phyloP scores from a whole-genome alignment of 2,329 filamentous ascomycete species.

The Trichocomaceae sp. region DNA sequence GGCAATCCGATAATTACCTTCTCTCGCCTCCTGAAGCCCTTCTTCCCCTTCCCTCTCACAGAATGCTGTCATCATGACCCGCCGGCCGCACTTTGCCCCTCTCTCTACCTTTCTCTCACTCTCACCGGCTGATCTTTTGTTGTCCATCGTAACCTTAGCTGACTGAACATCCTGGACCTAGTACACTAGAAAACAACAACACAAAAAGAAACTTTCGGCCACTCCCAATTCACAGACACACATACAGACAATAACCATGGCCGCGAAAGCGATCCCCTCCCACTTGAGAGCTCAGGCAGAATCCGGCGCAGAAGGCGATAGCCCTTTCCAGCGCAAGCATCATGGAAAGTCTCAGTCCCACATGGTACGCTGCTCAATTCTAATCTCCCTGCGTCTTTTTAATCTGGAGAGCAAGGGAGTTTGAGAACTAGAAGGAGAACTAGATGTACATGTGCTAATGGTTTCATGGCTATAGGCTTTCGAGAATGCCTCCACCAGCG shows the following conservation, averaged over 20 bases:
- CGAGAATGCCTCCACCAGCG: slow-evolving; percentile 97
- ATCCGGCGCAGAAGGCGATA: slow-evolving; percentile 27
- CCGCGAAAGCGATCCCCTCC: slow-evolving; percentile 69
- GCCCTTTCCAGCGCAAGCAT: slow-evolving; percentile 41
- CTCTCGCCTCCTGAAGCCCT: neutral
- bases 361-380: slow-evolving; percentile 41
- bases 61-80: slow-evolving; percentile 2
- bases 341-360: slow-evolving; percentile 52
- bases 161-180: neutral
- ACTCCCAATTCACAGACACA: neutral
- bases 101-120: neutral
- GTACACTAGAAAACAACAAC: neutral
- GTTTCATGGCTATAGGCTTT: slow-evolving; percentile 66
- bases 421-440: no score
- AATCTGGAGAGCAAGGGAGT: neutral
- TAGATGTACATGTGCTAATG: neutral
- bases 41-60: neutral
- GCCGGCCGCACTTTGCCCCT: neutral
- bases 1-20: neutral
- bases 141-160: neutral
- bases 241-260: slow-evolving; percentile 48
- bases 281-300: slow-evolving; percentile 65
- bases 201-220: neutral
- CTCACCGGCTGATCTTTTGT: slow-evolving; percentile 1
- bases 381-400: neutral